Percentiles rank a stretch among this genome's conserved stretches.
Evolutionary conservation across 768 basidiomycete species (phyloP).

Genomic region (Lanmaoa pseudosensibilis): DNA sequence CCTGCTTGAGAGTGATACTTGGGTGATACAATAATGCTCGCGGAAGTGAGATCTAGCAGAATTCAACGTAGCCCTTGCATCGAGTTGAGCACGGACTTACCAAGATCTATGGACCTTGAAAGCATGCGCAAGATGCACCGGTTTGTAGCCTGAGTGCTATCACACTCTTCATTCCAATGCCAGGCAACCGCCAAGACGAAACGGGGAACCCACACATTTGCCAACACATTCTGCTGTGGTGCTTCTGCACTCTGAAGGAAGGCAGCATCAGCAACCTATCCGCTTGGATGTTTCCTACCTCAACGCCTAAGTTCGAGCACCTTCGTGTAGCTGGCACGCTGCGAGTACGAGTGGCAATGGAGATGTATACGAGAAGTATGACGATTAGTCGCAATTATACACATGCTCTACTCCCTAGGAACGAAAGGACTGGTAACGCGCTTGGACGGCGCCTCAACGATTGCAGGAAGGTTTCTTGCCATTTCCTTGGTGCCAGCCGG

Average conservation of each 20-base stretch:
- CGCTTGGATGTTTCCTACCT: neutral
- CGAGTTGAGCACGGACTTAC: neutral
- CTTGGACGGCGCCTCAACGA: conserved; percentile 71
- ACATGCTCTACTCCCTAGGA: conserved; percentile 56
- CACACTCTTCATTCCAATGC: neutral
- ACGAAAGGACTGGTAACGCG: conserved; percentile 79
- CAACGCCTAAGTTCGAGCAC: neutral
- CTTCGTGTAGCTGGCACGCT: neutral
- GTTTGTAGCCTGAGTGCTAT: neutral
- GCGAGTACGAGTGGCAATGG: neutral
- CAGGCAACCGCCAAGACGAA: neutral
- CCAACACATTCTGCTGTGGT: neutral
- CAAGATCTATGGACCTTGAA: neutral
- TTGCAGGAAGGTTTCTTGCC: conserved; percentile 61
- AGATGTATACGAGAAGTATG: neutral
- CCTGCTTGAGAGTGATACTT: neutral
- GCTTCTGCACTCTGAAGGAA: neutral
- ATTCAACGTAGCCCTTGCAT: neutral
- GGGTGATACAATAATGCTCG: neutral
- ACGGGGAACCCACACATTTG: neutral
- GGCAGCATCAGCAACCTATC: neutral
- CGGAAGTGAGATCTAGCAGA: neutral
- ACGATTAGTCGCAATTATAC: conserved; percentile 6
- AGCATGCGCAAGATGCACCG: too few relatives aligned
- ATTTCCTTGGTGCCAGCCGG: conserved; percentile 84